Evolutionary conservation across 441 rosid genomes (phyloP).

Genomic region (Bocquillonia castaneifolia): DNA sequence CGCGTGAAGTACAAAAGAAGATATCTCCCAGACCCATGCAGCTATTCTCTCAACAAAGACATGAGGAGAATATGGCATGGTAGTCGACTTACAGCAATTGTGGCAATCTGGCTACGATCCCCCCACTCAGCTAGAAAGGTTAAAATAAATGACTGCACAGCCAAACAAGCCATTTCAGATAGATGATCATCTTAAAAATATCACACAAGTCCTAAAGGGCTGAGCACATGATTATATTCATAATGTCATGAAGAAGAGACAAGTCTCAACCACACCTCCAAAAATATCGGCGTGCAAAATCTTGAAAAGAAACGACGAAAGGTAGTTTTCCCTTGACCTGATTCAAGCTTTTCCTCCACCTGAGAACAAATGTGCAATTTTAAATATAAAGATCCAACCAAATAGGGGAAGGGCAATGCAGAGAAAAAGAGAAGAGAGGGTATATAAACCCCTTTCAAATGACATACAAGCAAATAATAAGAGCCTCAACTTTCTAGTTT

Average conservation of each 20-base stretch:
- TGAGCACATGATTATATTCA: not conserved
- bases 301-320: conserved; percentile 83
- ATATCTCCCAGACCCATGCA: not conserved
- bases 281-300: conserved; percentile 93
- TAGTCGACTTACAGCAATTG: conserved; percentile 80
- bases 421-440: not conserved
- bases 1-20: not conserved
- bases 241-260: not conserved
- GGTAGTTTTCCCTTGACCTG: conserved; percentile 76
- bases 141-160: conserved; percentile 76
- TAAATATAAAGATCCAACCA: conserved; percentile 6
- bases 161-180: conserved; percentile 7
- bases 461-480: not conserved
- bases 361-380: conserved; percentile 26
- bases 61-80: not conserved
- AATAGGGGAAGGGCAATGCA: not conserved
- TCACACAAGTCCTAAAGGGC: not conserved
- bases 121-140: conserved; percentile 99
- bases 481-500: not conserved
- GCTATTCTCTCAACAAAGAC: not conserved
- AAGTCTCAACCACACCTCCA: conserved; percentile 51
- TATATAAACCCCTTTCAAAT: not conserved
- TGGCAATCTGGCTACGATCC: conserved; percentile 98
- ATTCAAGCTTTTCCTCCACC: conserved; percentile 98
- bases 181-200: conserved; percentile 3